A percentile compares a stretch with the other conserved stretches of the same genome.
These are phyloP conservation scores for Chloris gayana DNA, from an alignment of 176 grass and related monocot species.

Conservation along the genomic window DNA sequence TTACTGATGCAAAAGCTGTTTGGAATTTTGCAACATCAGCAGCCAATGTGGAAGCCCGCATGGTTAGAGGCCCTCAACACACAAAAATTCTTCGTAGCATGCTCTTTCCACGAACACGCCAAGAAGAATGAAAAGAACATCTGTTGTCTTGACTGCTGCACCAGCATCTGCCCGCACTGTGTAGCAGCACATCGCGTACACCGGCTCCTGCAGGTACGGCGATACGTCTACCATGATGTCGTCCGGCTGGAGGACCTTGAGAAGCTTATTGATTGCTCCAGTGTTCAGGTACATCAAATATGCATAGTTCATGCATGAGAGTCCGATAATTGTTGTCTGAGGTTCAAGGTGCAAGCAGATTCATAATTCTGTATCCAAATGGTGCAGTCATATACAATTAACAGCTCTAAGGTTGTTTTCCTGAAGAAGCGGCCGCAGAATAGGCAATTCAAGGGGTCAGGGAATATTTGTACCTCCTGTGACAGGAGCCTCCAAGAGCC, in stretches of 20 bases:
- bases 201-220: constrained; percentile 83
- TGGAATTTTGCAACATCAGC: constrained; percentile 40
- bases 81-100: constrained; percentile 78
- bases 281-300: constrained; percentile 80
- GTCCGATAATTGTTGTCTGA: constrained; percentile 27
- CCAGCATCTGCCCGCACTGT: constrained; percentile 95
- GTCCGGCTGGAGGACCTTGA: constrained; percentile 92
- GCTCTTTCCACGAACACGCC: constrained; percentile 74
- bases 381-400: constrained; percentile 94
- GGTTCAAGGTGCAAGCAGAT: constrained; percentile 27
- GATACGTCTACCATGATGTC: constrained; percentile 90
- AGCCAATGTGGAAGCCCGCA: constrained; percentile 84
- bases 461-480: constrained; percentile 93
- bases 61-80: constrained; percentile 89
- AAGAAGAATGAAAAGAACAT: constrained; percentile 99
- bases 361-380: constrained; percentile 43
- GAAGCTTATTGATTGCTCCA: constrained; percentile 88
- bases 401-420: constrained; percentile 98
- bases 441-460: constrained; percentile 94
- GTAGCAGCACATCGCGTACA: constrained; percentile 78
- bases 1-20: constrained; percentile 30
- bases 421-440: constrained; percentile 97
- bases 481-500: constrained; percentile 96
- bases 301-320: constrained; percentile 22
- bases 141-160: constrained; percentile 94